Conservation (phyloP, 768 basidiomycete species). For the Mycena latifolia region DNA sequence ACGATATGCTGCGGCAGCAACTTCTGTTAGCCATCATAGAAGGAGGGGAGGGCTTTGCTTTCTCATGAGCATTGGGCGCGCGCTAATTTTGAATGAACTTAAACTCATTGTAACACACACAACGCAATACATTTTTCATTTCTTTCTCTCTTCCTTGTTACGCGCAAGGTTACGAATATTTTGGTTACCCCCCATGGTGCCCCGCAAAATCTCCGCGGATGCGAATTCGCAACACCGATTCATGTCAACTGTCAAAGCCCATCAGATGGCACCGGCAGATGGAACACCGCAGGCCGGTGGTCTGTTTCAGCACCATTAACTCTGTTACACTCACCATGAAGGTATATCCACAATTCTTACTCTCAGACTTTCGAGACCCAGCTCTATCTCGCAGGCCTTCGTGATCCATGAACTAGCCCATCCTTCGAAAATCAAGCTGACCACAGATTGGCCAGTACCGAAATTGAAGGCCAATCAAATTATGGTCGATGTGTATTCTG, state of each 20-base stretch:
- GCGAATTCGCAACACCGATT: no score
- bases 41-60: constrained; percentile 94
- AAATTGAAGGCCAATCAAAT: constrained; percentile 64
- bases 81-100: constrained; percentile 26
- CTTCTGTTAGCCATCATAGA: constrained; percentile 94
- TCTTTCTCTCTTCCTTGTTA: no score
- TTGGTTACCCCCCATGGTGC: no score
- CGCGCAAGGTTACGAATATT: no score
- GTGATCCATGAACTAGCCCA: constrained; percentile 77
- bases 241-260: no score
- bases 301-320: not conserved
- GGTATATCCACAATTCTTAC: no score
- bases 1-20: constrained; percentile 95
- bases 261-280: not conserved
- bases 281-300: not conserved
- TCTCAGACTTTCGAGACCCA: no score
- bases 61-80: constrained; percentile 29
- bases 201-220: no score
- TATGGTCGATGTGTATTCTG: constrained; percentile 80
- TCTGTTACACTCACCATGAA: no score
- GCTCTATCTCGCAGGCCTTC: constrained; percentile 61
- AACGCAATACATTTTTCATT: constrained; percentile 20
- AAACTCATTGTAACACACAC: constrained; percentile 32
- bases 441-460: constrained; percentile 71
- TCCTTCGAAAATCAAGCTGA: constrained; percentile 71